Evolutionary conservation across 257 asterid species (phyloP).

Genomic region (Leonotis leonurus): DNA sequence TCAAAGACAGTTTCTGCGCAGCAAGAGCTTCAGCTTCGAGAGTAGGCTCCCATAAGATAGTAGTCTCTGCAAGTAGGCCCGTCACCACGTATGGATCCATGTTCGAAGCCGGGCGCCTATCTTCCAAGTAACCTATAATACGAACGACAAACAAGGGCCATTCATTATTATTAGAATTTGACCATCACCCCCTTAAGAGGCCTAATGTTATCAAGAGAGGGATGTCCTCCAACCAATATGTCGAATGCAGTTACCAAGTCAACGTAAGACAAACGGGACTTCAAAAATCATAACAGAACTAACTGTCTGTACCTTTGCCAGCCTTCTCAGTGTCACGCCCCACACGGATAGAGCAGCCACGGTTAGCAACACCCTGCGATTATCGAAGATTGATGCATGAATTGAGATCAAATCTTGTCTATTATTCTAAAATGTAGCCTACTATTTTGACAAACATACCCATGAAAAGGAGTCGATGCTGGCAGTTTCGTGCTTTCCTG

Average conservation of each 20-base stretch:
- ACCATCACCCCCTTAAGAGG: too few species aligned
- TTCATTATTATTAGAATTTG: too few species aligned
- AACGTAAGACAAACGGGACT: too few species aligned
- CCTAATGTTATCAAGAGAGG: too few species aligned
- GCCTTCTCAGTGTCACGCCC: slow-evolving; percentile 94
- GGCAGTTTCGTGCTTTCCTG: slow-evolving; percentile 98
- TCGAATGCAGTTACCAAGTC: too few species aligned
- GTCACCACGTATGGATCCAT: slow-evolving; percentile 97
- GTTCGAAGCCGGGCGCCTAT: slow-evolving; percentile 98
- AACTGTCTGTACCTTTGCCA: slow-evolving; percentile 70
- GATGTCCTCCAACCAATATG: too few species aligned
- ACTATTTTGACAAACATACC: slow-evolving; percentile 42
- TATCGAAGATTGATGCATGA: neutral
- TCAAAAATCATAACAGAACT: too few species aligned
- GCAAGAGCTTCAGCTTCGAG: slow-evolving; percentile 90
- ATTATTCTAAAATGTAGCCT: neutral
- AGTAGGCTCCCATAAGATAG: slow-evolving; percentile 86
- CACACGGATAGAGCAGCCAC: slow-evolving; percentile 97
- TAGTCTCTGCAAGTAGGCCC: slow-evolving; percentile 78
- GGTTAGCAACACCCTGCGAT: slow-evolving; percentile 95
- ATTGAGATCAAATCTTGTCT: neutral
- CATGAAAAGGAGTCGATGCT: slow-evolving; percentile 78
- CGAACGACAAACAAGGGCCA: too few species aligned
- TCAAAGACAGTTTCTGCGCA: slow-evolving; percentile 70
- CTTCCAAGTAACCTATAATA: slow-evolving; percentile 98